Conservation (phyloP, 805 yeast species). For the Yamadazyma philogaea region DNA sequence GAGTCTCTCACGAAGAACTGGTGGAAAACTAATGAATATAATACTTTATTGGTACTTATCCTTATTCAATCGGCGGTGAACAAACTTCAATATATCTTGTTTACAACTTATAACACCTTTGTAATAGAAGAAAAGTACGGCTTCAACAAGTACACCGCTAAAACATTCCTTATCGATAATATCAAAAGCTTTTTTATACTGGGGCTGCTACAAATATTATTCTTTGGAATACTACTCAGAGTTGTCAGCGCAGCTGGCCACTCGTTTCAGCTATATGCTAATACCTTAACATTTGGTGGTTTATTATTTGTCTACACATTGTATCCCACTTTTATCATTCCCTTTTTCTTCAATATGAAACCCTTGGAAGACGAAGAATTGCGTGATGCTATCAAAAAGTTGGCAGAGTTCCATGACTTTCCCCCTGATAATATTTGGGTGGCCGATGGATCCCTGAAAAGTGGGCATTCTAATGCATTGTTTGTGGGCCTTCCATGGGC, state of each 20-base stretch:
- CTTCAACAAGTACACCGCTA: constrained; percentile 7
- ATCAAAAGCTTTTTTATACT: background rate
- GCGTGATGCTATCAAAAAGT: constrained; percentile 68
- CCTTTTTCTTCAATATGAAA: constrained; percentile 47
- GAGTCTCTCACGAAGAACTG: background rate
- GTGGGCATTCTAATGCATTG: constrained; percentile 93
- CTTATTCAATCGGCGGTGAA: background rate
- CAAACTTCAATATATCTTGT: background rate
- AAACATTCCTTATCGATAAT: background rate
- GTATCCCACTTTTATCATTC: constrained; percentile 81
- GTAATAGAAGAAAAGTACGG: constrained; percentile 8
- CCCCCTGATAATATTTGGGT: constrained; percentile 82
- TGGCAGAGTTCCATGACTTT: constrained; percentile 72
- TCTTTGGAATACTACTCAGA: background rate
- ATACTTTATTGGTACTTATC: background rate
- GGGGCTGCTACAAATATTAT: background rate
- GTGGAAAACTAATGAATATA: background rate
- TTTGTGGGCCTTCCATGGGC: constrained; percentile 95
- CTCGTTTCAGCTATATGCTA: constrained; percentile 28
- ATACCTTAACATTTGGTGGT: constrained; percentile 62
- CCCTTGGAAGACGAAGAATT: constrained; percentile 88
- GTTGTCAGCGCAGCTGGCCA: background rate
- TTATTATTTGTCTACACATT: constrained; percentile 72
- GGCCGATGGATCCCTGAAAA: constrained; percentile 93
- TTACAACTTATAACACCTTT: constrained; percentile 2